Percentiles rank a stretch among this genome's conserved stretches.
phyloP scores from a whole-genome alignment of 768 basidiomycete species.

The Lentinus brumalis region DNA sequence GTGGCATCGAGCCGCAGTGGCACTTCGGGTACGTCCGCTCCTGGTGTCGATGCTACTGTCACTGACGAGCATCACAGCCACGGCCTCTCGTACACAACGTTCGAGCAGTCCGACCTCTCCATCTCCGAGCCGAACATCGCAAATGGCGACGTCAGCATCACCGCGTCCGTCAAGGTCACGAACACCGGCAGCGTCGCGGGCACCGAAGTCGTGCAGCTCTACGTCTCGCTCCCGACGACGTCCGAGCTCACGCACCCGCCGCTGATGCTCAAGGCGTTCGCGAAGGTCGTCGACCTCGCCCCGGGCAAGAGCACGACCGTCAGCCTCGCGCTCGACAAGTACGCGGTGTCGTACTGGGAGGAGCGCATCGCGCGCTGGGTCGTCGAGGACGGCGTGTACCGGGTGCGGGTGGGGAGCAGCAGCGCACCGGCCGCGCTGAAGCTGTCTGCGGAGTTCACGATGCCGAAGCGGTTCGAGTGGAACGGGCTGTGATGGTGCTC shows the following conservation, averaged over 20 bases:
- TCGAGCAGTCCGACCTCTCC: no score
- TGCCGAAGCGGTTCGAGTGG: slow-evolving; percentile 68
- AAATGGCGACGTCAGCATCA: slow-evolving; percentile 47
- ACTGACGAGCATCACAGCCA: no score
- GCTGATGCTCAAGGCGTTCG: slow-evolving; percentile 62
- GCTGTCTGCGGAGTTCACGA: slow-evolving; percentile 42
- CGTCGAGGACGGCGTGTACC: slow-evolving; percentile 61
- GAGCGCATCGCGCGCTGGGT: slow-evolving; percentile 56
- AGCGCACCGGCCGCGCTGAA: slow-evolving; percentile 43
- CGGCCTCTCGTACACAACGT: no score
- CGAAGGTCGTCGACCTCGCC: slow-evolving; percentile 38
- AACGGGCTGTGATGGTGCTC: slow-evolving; percentile 48
- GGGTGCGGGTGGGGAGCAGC: slow-evolving; percentile 54
- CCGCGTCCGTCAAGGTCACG: slow-evolving; percentile 52
- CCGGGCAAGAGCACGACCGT: slow-evolving; percentile 37
- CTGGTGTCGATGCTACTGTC: no score
- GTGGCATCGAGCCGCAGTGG: no score
- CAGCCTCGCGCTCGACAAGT: slow-evolving; percentile 40
- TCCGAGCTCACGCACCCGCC: slow-evolving; percentile 55
- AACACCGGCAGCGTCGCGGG: slow-evolving; percentile 66
- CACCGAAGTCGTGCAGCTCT: slow-evolving; percentile 72
- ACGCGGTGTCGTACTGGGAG: slow-evolving; percentile 63
- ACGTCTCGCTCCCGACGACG: slow-evolving; percentile 49
- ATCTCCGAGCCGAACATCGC: slow-evolving; percentile 46
- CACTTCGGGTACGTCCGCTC: no score